Conservation (phyloP, 2,329 filamentous ascomycete species). For the Penicillium sp. region DNA sequence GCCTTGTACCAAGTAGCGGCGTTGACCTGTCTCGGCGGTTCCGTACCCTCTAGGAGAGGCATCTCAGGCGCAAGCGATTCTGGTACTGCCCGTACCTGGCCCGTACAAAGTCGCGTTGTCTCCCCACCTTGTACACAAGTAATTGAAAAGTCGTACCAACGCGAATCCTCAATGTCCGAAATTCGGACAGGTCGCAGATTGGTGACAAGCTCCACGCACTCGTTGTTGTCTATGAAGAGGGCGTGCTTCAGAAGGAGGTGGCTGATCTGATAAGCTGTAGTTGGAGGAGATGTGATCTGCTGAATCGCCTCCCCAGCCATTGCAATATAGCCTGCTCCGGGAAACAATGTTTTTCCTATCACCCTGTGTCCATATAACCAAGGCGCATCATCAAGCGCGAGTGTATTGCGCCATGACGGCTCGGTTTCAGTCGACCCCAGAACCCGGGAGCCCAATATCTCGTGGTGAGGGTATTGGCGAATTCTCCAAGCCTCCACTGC, state of each 20-base stretch:
- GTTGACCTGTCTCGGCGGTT: not conserved
- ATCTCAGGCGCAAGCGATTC: not conserved
- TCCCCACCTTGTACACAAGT: not conserved
- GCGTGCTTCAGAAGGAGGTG: not conserved
- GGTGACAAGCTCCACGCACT: slow-evolving; percentile 22
- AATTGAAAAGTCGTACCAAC: slow-evolving; percentile 24
- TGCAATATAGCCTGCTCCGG: slow-evolving; percentile 37
- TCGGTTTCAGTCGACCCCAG: slow-evolving; percentile 33
- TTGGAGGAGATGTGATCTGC: not conserved
- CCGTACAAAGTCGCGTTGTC: slow-evolving; percentile 19
- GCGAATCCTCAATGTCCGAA: slow-evolving; percentile 10
- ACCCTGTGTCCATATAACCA: slow-evolving; percentile 45
- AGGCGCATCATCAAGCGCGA: slow-evolving; percentile 36
- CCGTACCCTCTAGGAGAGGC: too few species aligned
- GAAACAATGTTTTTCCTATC: slow-evolving; percentile 36
- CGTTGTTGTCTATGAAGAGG: not conserved
- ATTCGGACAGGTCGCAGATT: slow-evolving; percentile 11
- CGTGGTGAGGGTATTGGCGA: slow-evolving; percentile 21
- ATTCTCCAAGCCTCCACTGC: slow-evolving; percentile 25
- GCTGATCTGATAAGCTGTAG: not conserved
- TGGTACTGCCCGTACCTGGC: slow-evolving; percentile 8
- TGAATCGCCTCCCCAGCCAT: slow-evolving; percentile 16
- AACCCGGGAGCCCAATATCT: slow-evolving; percentile 33
- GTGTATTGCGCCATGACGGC: slow-evolving; percentile 39
- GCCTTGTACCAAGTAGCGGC: slow-evolving; percentile 13